Evolutionary conservation across 257 asterid species (phyloP), one percentile per base, ranked within the genome.

Genomic region (Solanum neorickii): DNA sequence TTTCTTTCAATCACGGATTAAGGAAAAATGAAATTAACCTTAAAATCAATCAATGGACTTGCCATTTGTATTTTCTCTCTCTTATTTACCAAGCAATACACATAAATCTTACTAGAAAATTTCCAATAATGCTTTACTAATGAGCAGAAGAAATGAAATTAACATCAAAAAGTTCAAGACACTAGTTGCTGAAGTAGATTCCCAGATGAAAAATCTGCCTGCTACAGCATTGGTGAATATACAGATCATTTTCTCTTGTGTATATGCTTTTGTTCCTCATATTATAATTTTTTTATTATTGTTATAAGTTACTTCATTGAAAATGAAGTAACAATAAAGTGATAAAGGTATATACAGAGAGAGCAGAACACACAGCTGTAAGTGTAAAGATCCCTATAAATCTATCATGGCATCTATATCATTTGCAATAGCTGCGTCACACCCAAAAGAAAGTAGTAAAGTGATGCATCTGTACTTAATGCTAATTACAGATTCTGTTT

Each of bases 141-240:
- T 83, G 91, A 88, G 82, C 92, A 11, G 86, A 91, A 6, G 95
- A 88, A 11, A 88, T 41, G 95, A 94, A 87, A 41, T 94, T 70
- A 90, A 94, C 88, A 94, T 97, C 9, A 94, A 94, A 59, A 94
- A 92, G 89, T 95, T 97, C 91, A 95, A 94, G 91, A 20, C 56
- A 68, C 94, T 97, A 37, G 94, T 97, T 75, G 88, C 98, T 66
- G 94, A 94, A 86, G 98, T 95, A 52, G 99, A 97, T 66, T 44
- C 90, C 1, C 96, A 94, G 94, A 92, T 93, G 95, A 95, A 94
- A 87, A 91, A 86, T 87, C 98, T 97, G 69, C 98, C 98, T 65
- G 95, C 99, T 85, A 97, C 99, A 18, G 98, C 99, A 90, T 95
- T 94, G 98, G 98, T 95, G 25, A 78, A 59, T 60, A 16, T 20